Evolutionary conservation across 352 stramenopile species (phyloP).

Genomic region (Pythium aquatile): DNA sequence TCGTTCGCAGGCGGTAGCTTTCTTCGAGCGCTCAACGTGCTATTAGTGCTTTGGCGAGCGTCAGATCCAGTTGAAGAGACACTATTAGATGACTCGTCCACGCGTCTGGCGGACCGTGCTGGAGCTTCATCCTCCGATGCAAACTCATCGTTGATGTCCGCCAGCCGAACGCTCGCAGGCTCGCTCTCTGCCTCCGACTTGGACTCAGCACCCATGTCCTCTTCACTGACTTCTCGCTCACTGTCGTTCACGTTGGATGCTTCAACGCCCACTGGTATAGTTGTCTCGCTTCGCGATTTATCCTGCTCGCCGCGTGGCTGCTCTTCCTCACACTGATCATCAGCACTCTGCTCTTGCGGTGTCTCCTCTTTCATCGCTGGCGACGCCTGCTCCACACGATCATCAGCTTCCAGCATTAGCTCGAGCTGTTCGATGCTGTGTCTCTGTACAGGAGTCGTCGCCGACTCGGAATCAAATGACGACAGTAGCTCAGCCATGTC

Average conservation of each 20-base stretch:
- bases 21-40: background rate
- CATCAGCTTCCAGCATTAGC: background rate
- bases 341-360: background rate
- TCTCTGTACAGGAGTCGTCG: background rate
- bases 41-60: background rate
- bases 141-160: background rate
- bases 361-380: background rate
- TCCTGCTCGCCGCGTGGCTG: too few relatives aligned
- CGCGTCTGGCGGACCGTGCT: background rate
- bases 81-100: background rate
- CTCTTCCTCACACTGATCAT: constrained; percentile 2
- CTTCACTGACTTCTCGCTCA: background rate
- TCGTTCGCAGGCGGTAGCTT: background rate
- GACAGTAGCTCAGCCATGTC: constrained; percentile 1
- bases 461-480: background rate
- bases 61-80: background rate
- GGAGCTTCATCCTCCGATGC: background rate
- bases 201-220: background rate
- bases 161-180: background rate
- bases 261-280: background rate
- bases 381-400: background rate
- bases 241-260: background rate
- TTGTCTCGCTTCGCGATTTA: background rate
- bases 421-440: background rate
- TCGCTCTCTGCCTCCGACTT: background rate